Base-by-base conservation (phyloP, 345 rosid genomes). In the Citrus glauca region DNA sequence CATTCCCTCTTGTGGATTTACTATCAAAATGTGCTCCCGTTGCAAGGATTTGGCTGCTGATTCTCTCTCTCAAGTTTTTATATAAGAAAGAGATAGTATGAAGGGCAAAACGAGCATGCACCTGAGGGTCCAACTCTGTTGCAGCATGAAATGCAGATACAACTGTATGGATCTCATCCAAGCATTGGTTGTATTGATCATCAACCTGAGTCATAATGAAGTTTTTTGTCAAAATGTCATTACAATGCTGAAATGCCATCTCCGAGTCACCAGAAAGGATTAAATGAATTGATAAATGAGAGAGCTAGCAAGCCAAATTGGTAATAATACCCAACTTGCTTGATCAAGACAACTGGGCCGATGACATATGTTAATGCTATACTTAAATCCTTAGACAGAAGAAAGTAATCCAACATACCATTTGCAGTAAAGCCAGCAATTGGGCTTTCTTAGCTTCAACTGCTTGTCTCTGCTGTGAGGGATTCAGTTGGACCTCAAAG, bases 91-190 rank as follows among this genome's bases (percentile, higher is more conserved):
- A 91, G 32, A 96, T 65, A 0, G 98, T 90, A 42, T 87, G 98
- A 27, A 94, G 93, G 7, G 93, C 92, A 63, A 94, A 96, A 16
- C 97, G 83, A 1, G 95, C 81, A 78, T 96, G 99, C 73, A 90
- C 76, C 77, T 84, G 92, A 0, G 97, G 99, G 60, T 94, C 94
- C 84, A 94, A 80, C 81, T 96, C 98, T 0, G 97, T 94, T 33
- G 94, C 98, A 9, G 98, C 97, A 40, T 96, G 98, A 82, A 96
- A 96, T 20, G 99, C 99, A 45, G 98, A 94, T 79, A 96, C 77
- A 71, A 94, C 97, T 7, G 94, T 96, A 63, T 94, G 99, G 78
- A 94, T 85, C 87, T 96, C 99, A 74, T 92, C 98, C 83, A 90
- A 66, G 81, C 99, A 92, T 71, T 89, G 97, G 81, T 79, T 91